These are phyloP conservation scores for Parafenestella ontariensis DNA, from an alignment of 2,329 filamentous ascomycete genomes.

Conservation along the genomic window DNA sequence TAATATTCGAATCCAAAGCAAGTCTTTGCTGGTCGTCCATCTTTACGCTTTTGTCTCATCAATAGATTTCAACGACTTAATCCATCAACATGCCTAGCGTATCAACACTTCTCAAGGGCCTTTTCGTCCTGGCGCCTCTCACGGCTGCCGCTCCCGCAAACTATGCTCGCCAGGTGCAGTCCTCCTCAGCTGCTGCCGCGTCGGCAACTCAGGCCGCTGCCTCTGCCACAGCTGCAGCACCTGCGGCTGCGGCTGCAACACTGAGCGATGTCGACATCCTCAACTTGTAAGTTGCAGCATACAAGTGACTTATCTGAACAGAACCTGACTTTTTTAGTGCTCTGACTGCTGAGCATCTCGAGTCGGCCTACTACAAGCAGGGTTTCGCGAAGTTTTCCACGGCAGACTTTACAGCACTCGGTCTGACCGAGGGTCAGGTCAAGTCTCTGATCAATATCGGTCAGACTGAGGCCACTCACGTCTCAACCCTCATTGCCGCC, in stretches of 20 bases:
- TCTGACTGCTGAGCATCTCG: conserved; percentile 76
- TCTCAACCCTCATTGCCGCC: conserved; percentile 64
- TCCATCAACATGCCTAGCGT: conserved; percentile 49
- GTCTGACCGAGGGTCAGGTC: conserved; percentile 63
- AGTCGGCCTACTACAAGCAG: conserved; percentile 74
- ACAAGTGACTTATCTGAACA: conserved; percentile 21
- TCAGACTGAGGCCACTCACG: conserved; percentile 68
- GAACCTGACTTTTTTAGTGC: conserved; percentile 60
- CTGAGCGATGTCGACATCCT: conserved; percentile 61
- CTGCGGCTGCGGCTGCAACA: conserved; percentile 34
- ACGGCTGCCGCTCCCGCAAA: conserved; percentile 41
- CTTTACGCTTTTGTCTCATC: conserved; percentile 25
- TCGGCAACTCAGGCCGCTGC: conserved; percentile 18
- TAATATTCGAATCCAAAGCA: conserved; percentile 48
- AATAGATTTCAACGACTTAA: conserved; percentile 35
- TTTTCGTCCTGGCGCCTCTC: conserved; percentile 46
- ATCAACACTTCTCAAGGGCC: conserved; percentile 43
- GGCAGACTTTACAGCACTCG: conserved; percentile 69
- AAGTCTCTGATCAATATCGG: conserved; percentile 68
- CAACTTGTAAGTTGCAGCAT: conserved; percentile 56
- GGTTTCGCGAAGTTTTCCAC: conserved; percentile 72
- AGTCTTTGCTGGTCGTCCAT: conserved; percentile 48
- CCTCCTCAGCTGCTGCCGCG: conserved; percentile 21
- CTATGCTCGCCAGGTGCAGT: conserved; percentile 31
- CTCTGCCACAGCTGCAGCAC: conserved; percentile 21